Evolutionary conservation across 1,284 basidiomycete genomes (phyloP).

Genomic region (Quambalaria eucalypti): DNA sequence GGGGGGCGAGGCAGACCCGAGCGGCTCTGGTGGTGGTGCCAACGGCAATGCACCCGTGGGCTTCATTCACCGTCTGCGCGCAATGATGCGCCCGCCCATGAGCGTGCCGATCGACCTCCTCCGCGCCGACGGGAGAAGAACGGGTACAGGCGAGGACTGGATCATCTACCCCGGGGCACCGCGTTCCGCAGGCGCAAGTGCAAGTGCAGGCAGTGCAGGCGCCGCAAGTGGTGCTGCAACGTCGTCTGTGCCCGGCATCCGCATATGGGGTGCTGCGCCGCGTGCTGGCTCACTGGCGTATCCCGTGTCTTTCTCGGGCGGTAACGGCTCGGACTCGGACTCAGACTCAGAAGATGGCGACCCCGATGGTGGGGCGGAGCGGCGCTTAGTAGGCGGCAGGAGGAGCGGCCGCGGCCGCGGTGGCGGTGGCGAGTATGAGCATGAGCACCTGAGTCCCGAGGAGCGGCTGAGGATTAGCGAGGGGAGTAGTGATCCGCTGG

Average conservation of each 20-base stretch:
- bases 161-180: slow-evolving; percentile 31
- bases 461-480: slow-evolving; percentile 22
- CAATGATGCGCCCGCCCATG: slow-evolving; percentile 5
- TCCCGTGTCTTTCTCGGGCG: too few species aligned
- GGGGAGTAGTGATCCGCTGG: too few species aligned
- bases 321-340: slow-evolving; percentile 19
- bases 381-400: background rate
- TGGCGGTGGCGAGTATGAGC: too few species aligned
- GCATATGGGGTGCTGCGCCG: slow-evolving; percentile 7
- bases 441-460: slow-evolving; percentile 14
- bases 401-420: too few species aligned
- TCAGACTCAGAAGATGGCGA: slow-evolving; percentile 7
- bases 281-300: slow-evolving; percentile 8
- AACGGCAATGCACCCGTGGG: slow-evolving; percentile 9
- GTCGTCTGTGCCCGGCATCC: background rate
- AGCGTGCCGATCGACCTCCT: slow-evolving; percentile 1
- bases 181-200: slow-evolving; percentile 9
- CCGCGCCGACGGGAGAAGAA: background rate
- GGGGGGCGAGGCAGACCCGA: background rate
- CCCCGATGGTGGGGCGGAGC: background rate
- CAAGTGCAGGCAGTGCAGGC: background rate
- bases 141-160: slow-evolving; percentile 26
- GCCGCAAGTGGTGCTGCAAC: background rate
- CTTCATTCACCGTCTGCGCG: slow-evolving; percentile 17
- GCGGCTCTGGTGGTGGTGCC: background rate